Evolutionary conservation across 306 rosid species (phyloP).

Genomic region (Albizia julibrissin): DNA sequence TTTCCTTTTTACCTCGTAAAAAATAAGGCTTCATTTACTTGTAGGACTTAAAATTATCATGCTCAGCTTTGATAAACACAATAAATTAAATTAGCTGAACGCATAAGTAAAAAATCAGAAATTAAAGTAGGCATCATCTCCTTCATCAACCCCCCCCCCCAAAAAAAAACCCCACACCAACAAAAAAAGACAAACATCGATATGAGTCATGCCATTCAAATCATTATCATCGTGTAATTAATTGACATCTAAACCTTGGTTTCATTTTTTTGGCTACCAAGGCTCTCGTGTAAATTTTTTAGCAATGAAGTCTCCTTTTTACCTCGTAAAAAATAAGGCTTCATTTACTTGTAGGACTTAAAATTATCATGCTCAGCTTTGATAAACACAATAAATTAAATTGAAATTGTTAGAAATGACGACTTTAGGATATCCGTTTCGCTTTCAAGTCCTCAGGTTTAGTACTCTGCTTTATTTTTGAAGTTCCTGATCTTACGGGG

Average conservation of each 20-base stretch:
- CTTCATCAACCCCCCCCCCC: background rate
- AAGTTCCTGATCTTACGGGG: too few species aligned
- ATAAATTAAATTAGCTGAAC: background rate
- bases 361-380: background rate
- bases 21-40: background rate
- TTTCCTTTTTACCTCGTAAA: too few species aligned
- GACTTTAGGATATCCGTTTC: background rate
- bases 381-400: background rate
- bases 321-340: too few species aligned
- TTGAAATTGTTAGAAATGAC: background rate
- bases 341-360: background rate
- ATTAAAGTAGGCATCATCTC: background rate
- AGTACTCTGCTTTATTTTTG: too few species aligned
- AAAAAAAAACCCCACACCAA: background rate
- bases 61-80: background rate
- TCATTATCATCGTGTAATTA: too few species aligned
- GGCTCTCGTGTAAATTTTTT: too few species aligned
- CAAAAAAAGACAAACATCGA: background rate
- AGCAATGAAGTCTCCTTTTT: too few species aligned
- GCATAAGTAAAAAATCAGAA: background rate
- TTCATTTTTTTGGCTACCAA: too few species aligned
- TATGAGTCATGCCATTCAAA: background rate
- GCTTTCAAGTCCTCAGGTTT: too few species aligned
- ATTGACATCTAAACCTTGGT: background rate
- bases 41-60: background rate